Evolutionary conservation across 176 grass and related monocot species (phyloP), one percentile per base, ranked within the genome.

Genomic region (Olyra latifolia): DNA sequence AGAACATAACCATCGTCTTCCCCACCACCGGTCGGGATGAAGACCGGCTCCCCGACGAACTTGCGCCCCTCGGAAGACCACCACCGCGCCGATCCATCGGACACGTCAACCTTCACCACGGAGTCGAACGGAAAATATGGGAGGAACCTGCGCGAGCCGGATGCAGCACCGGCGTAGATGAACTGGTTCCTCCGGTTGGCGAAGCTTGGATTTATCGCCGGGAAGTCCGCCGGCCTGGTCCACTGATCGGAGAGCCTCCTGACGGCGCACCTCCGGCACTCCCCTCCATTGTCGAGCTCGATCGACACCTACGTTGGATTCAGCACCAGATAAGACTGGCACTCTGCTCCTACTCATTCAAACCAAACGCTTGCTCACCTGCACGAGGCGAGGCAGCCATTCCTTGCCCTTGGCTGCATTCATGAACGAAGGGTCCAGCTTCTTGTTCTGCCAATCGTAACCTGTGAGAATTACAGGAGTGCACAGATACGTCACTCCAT

Each of bases 351-450:
- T n/a, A n/a, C n/a, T n/a, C n/a, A n/a, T n/a, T n/a, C n/a, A n/a
- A n/a, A n/a, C n/a, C n/a, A n/a, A n/a, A n/a, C n/a, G n/a, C n/a
- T n/a, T n/a, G 7, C 6, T 74, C 30, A 98, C 90, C 86, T 99
- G 62, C 16, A 93, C 71, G 35, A 99, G 82, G 66, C 88, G 96
- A 75, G 96, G 90, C 47, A 99, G 66, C 85, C 74, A 55, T 28
- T 82, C 81, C 41, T 94, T 89, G 10, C 79, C 80, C 47, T 62
- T 89, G 4, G 60, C 42, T 0, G 47, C 35, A 63, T 99, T 99
- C 96, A 99, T 99, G 92, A 99, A 99, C 40, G 83, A 55, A 70
- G 92, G 90, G 75, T 95, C 88, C 56, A 99, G 88, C 80, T 89
- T 93, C 68, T 86, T 83, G 66, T 91, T 81, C 32, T 47, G 79